Percentiles rank a stretch among this genome's conserved stretches.
These are phyloP conservation scores for Phytomonas sp. DNA, from an alignment of 208 protist genomes.

Conservation along the genomic window DNA sequence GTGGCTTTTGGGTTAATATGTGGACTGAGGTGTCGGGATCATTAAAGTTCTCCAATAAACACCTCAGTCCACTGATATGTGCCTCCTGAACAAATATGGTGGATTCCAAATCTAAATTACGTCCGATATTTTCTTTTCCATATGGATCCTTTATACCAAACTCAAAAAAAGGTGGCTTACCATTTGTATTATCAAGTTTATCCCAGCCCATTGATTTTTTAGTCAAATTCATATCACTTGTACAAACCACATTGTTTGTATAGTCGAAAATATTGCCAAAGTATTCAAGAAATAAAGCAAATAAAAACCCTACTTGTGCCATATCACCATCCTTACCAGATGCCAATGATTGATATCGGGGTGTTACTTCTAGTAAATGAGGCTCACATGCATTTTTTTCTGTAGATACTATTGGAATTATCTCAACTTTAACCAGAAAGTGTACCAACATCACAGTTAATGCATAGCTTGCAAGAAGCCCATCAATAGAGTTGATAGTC, in stretches of 20 bases:
- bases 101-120: slow-evolving; percentile 67
- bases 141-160: slow-evolving; percentile 88
- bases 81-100: slow-evolving; percentile 47
- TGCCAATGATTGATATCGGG: slow-evolving; percentile 38
- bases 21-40: slow-evolving; percentile 42
- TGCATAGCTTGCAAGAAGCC: slow-evolving; percentile 81
- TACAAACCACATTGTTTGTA: slow-evolving; percentile 67
- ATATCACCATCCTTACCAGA: slow-evolving; percentile 23
- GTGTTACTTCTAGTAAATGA: slow-evolving; percentile 40
- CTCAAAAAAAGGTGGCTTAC: slow-evolving; percentile 73
- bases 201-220: slow-evolving; percentile 81
- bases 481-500: slow-evolving; percentile 81
- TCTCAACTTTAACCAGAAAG: slow-evolving; percentile 56
- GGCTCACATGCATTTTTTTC: slow-evolving; percentile 31
- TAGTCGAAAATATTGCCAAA: slow-evolving; percentile 78
- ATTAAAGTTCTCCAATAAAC: slow-evolving; percentile 31
- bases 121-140: slow-evolving; percentile 79
- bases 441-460: slow-evolving; percentile 83
- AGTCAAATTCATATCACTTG: slow-evolving; percentile 53
- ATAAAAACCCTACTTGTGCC: slow-evolving; percentile 63
- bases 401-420: slow-evolving; percentile 45
- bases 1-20: slow-evolving; percentile 36
- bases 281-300: slow-evolving; percentile 82
- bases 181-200: slow-evolving; percentile 18
- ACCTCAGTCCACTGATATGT: slow-evolving; percentile 30